Base-by-base conservation (phyloP, 2,329 filamentous ascomycete genomes). In the Incumbomyces lentus region DNA sequence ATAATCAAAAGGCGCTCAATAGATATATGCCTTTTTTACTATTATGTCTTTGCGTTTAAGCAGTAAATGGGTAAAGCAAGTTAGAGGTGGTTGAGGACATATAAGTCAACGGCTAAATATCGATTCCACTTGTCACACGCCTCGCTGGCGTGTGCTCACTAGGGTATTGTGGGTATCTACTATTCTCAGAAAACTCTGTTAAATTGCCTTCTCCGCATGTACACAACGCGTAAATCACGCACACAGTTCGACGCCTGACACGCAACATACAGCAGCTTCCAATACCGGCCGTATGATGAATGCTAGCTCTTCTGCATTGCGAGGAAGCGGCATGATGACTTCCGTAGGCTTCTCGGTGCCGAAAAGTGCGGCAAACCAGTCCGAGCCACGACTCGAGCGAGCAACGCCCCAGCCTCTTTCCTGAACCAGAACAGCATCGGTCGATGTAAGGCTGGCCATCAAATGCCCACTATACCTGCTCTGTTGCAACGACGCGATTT, bases 401-500 rank as follows among this genome's bases (percentile, higher is more conserved):
- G 33, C 18, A 13, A 44, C 7, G 3, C 40, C 17, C 16, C 40
- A 44, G 19, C 40, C 40, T 13, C 16, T 42, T 18, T 44, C 40
- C 40, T 44, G 30, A 44, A 44, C 31, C 30, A 44, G 22, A 16
- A 16, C 7, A 13, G 40, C 40, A 36, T 44, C 40, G 7, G 14
- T 36, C 10, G 17, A 11, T 14, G n/a, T 18, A 34, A 35, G n/a
- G 32, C 32, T 44, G 40, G 35, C 40, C 7, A 13, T 33, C 12
- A 44, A 8, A 7, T 19, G 31, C 13, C 18, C 18, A 26, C n/a
- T 18, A 30, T 44, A 14, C 30, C 14, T 32, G 22, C 32, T 32
- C 22, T 34, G n/a, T 17, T 17, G 33, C 33, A 38, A 18, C 12
- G 19, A 37, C 18, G 42, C 17, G 18, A 45, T 31, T 30, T 38